Evolutionary conservation across 495 filamentous ascomycete genomes (phyloP).

Genomic region (Penicillium paxilli): DNA sequence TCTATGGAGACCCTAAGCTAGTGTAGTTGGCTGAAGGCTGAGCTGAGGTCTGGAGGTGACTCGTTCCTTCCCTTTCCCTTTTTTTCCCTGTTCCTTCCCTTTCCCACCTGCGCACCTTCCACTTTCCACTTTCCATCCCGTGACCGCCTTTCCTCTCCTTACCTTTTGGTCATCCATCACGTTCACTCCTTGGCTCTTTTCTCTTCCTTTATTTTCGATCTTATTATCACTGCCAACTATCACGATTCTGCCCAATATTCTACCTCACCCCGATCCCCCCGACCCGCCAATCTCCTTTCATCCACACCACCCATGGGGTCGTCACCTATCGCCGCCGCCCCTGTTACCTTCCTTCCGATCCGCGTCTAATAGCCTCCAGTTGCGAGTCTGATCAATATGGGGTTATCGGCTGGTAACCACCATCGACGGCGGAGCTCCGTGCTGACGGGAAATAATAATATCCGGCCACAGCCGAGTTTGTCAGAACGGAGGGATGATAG

Average conservation of each 20-base stretch:
- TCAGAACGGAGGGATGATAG: conserved; percentile 49
- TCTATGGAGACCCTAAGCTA: too few species aligned
- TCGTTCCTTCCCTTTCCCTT: too few species aligned
- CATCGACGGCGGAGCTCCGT: conserved; percentile 63
- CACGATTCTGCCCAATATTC: too few species aligned
- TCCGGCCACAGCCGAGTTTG: conserved; percentile 39
- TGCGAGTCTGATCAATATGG: conserved; percentile 21
- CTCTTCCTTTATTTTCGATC: conserved; percentile 3
- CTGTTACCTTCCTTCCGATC: conserved; percentile 11
- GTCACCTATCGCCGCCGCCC: conserved; percentile 3
- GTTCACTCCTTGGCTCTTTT: not conserved
- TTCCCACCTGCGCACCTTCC: too few species aligned
- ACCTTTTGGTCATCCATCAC: not conserved
- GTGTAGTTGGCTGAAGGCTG: too few species aligned
- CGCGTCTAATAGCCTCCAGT: conserved; percentile 4
- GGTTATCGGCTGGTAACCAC: conserved; percentile 41
- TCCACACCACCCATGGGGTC: conserved; percentile 27
- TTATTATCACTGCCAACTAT: too few species aligned
- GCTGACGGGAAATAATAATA: conserved; percentile 37
- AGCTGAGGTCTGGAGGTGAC: too few species aligned
- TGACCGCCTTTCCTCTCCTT: conserved; percentile 16
- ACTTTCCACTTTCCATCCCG: too few species aligned
- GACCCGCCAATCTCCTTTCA: too few species aligned
- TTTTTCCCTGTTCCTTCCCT: conserved; percentile 6
- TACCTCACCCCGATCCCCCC: too few species aligned